Evolutionary conservation across 805 yeast species (phyloP), one percentile per base, ranked within the genome.

Genomic region (Candida germanica): DNA sequence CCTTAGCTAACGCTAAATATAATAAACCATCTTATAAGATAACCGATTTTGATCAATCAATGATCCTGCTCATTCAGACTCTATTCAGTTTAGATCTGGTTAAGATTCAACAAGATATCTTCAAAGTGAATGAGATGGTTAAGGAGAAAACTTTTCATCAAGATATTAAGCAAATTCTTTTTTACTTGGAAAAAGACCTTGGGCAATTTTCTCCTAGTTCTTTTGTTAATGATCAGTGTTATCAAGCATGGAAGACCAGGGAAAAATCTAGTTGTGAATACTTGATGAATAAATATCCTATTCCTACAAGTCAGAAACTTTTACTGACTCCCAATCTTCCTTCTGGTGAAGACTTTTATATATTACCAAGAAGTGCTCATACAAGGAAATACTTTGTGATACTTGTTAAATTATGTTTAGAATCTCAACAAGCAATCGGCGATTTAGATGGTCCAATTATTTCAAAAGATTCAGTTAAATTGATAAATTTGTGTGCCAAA

Each of bases 71-170:
- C 16, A 48, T 84, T 7, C 69, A 65, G 25, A 54, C 59, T 3
- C 36, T 83, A n/a, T 80, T 83, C 49, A 49, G 53, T 3, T 62
- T 77, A 2, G 76, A 77, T 33, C 65, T 59, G 3, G 46, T 64
- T 1, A 64, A 66, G 35, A 39, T 84, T 8, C 87, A 82, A 48
- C 71, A 66, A 26, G 86, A 79, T 48, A 55, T 81, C 2, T 54
- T 64, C 27, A 57, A 58, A 19, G 51, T 64, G 29, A 74, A 71
- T 41, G 65, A 60, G 13, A 18, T 50, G 2, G 61, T 76, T 1
- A 63, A 63, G 8, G 73, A 69, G 29, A 56, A 66, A 31, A 47
- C 69, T 4, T 40, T 64, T 8, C 59, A 63, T 36, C 63, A 57
- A 33, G 73, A 68, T 44, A 33, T 64, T 46, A 57, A 27, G 61